These are phyloP conservation scores for Lactarius sp. DNA, from an alignment of 768 basidiomycete species.

Conservation along the genomic window DNA sequence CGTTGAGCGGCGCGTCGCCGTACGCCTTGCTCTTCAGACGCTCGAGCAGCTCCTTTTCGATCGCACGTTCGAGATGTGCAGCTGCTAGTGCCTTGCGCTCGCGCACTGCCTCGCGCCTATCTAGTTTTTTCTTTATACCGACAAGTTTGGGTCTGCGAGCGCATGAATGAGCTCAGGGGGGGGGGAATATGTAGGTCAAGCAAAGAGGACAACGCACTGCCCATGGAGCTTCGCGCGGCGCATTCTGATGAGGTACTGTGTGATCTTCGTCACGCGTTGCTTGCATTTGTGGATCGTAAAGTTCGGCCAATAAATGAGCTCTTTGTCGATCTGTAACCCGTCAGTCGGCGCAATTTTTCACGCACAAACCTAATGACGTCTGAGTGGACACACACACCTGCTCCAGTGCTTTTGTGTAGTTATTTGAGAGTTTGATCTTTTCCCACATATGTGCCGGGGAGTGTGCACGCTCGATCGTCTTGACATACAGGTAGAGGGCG, in stretches of 20 bases:
- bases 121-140: slow-evolving; percentile 95
- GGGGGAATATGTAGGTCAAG: not conserved
- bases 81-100: slow-evolving; percentile 96
- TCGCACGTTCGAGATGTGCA: slow-evolving; percentile 90
- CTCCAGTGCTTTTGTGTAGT: slow-evolving; percentile 91
- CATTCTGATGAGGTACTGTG: slow-evolving; percentile 99
- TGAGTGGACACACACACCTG: slow-evolving; percentile 53
- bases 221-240: slow-evolving; percentile 79
- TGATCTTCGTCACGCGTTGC: slow-evolving; percentile 97
- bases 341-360: not conserved
- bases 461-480: slow-evolving; percentile 97
- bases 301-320: slow-evolving; percentile 97
- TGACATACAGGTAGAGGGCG: slow-evolving; percentile 86
- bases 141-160: slow-evolving; percentile 76
- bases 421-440: slow-evolving; percentile 84
- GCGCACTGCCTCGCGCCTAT: slow-evolving; percentile 84
- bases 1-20: slow-evolving; percentile 94
- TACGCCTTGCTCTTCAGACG: slow-evolving; percentile 96
- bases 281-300: slow-evolving; percentile 99
- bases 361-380: not conserved
- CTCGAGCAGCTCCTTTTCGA: slow-evolving; percentile 94
- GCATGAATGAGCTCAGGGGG: not conserved
- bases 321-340: slow-evolving; percentile 73
- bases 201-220: slow-evolving; percentile 51
- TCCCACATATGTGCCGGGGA: slow-evolving; percentile 99